Evolutionary conservation across 345 rosid species (phyloP).

Genomic region (Microcos paniculata): DNA sequence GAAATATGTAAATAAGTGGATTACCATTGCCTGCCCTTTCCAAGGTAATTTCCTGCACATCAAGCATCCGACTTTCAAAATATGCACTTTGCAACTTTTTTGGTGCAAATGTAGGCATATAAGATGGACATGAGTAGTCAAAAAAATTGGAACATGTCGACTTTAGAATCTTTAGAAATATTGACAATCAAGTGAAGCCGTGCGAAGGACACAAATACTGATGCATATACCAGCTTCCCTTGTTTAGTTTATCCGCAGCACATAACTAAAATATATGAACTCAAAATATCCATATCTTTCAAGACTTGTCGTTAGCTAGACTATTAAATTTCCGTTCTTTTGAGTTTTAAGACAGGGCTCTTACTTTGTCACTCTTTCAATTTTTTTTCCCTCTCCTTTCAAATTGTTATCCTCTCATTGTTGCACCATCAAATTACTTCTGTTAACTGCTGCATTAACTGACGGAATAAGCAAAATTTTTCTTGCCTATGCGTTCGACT

Average conservation of each 20-base stretch:
- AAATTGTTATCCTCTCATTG: neutral
- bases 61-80: neutral
- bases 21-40: conserved; percentile 83
- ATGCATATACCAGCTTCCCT: neutral
- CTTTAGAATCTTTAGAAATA: neutral
- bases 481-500: neutral
- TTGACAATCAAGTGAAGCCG: neutral
- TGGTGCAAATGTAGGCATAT: neutral
- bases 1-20: conserved; percentile 80
- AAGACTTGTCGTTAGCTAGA: neutral
- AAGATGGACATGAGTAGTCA: neutral
- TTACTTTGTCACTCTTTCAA: neutral
- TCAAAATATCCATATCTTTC: neutral
- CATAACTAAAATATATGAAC: neutral
- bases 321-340: neutral
- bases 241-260: neutral
- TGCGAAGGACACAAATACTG: neutral
- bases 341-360: neutral
- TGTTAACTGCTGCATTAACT: neutral
- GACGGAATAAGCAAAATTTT: neutral
- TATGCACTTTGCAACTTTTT: neutral
- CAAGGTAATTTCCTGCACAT: conserved; percentile 54
- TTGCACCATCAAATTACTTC: neutral
- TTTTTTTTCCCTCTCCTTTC: neutral
- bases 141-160: neutral